These are phyloP conservation scores for Solanum chacoense DNA, from an alignment of 305 asterid genomes.

Conservation along the genomic window DNA sequence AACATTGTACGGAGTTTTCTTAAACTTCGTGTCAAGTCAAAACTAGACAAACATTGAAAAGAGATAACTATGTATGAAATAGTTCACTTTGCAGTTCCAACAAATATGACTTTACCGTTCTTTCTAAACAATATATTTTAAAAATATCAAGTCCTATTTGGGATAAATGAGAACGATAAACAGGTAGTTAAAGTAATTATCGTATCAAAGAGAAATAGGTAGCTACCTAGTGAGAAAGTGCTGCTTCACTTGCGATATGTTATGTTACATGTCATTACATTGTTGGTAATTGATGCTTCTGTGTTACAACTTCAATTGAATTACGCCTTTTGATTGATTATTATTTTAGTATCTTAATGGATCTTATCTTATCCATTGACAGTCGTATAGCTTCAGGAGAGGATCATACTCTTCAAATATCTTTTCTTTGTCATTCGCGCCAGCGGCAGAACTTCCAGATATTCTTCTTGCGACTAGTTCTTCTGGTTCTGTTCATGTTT, in stretches of 20 bases:
- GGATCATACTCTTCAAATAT: constrained; percentile 75
- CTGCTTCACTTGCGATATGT: neutral
- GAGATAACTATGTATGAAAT: neutral
- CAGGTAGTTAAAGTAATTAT: neutral
- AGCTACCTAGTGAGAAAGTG: neutral
- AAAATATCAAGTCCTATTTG: neutral
- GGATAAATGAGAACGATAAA: neutral
- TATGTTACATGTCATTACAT: neutral
- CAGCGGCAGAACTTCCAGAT: constrained; percentile 71
- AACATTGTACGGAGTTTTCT: neutral
- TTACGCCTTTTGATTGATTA: neutral
- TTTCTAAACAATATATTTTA: neutral
- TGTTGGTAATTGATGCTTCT: neutral
- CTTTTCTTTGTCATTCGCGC: constrained; percentile 81
- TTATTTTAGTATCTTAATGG: neutral
- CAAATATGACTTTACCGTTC: neutral
- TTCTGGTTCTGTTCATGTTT: constrained; percentile 78
- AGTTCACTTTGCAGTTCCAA: neutral
- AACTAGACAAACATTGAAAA: neutral
- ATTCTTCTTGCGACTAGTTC: constrained; percentile 90
- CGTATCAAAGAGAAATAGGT: neutral
- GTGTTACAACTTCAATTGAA: neutral
- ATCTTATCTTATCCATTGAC: constrained; percentile 14
- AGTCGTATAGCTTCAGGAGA: constrained; percentile 98
- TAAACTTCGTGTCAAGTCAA: neutral